phyloP scores from a whole-genome alignment of 768 basidiomycete species.

The Tricholomella constricta region DNA sequence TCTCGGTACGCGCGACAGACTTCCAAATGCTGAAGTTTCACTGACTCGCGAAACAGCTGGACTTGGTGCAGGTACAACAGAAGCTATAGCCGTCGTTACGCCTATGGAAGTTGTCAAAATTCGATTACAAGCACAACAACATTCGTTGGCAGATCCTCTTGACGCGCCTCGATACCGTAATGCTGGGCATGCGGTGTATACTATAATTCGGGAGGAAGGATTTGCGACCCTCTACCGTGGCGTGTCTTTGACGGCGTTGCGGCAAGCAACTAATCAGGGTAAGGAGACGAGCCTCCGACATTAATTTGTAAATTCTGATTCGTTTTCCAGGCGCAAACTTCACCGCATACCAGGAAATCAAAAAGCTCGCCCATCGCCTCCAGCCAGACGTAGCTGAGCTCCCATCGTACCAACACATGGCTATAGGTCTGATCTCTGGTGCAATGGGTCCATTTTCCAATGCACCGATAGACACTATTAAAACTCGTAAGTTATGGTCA shows the following conservation, averaged over 20 bases:
- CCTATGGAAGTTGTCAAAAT: conserved; percentile 99
- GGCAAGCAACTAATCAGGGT: conserved; percentile 99
- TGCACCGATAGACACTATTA: conserved; percentile 93
- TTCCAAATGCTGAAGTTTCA: neutral
- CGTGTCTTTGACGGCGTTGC: conserved; percentile 87
- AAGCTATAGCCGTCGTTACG: conserved; percentile 92
- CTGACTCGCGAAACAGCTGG: conserved; percentile 59
- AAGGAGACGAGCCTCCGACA: neutral
- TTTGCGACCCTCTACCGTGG: conserved; percentile 84
- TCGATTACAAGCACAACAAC: conserved; percentile 94
- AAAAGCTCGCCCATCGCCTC: conserved; percentile 72
- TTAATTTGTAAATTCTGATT: neutral
- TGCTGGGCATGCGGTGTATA: conserved; percentile 95
- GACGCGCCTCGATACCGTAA: conserved; percentile 94
- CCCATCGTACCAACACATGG: conserved; percentile 94
- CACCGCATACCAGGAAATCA: conserved; percentile 96
- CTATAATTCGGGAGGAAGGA: conserved; percentile 93
- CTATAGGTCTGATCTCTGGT: conserved; percentile 93
- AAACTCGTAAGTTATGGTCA: conserved; percentile 69
- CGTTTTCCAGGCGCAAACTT: conserved; percentile 84
- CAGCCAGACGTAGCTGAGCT: conserved; percentile 83
- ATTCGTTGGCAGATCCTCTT: conserved; percentile 94
- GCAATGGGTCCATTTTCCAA: conserved; percentile 99
- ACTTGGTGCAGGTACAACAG: conserved; percentile 92
- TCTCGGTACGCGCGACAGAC: conserved; percentile 56